Conservation (phyloP, 331 rosid species). For the Prunus yedoensis region DNA sequence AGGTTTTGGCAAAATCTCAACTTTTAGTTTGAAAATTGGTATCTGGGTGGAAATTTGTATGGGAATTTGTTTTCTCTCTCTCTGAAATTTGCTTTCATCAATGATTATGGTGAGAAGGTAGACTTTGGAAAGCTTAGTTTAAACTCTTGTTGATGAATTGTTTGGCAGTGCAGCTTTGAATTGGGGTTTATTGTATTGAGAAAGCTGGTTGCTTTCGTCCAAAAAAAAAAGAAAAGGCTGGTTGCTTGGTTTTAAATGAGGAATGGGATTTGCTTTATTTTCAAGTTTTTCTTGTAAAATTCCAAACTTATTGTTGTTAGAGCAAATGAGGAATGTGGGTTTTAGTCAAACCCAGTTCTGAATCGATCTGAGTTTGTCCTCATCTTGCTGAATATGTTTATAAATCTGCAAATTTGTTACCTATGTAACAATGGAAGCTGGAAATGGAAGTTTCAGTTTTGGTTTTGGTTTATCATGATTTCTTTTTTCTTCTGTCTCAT, state of each 20-base stretch:
- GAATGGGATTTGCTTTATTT: slow-evolving; percentile 18
- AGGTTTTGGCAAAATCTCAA: slow-evolving; percentile 7
- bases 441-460: neutral
- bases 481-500: neutral
- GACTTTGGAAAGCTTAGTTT: slow-evolving; percentile 15
- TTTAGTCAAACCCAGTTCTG: slow-evolving; percentile 17
- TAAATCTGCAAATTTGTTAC: neutral
- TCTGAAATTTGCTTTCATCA: slow-evolving; percentile 14
- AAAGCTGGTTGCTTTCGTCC: slow-evolving; percentile 4
- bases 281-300: neutral
- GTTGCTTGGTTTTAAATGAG: neutral
- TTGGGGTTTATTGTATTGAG: slow-evolving; percentile 16
- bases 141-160: neutral
- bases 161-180: slow-evolving; percentile 22
- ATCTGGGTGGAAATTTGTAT: slow-evolving; percentile 22
- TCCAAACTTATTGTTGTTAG: neutral
- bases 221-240: too few relatives aligned
- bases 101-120: slow-evolving; percentile 20
- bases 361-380: slow-evolving; percentile 21
- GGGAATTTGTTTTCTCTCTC: neutral
- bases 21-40: slow-evolving; percentile 18
- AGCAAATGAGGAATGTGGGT: neutral
- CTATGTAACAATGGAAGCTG: neutral
- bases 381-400: neutral
- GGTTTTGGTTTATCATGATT: neutral